Evolutionary conservation across 208 protist genomes (phyloP).

Genomic region (Blastocrithidia nonstop): DNA sequence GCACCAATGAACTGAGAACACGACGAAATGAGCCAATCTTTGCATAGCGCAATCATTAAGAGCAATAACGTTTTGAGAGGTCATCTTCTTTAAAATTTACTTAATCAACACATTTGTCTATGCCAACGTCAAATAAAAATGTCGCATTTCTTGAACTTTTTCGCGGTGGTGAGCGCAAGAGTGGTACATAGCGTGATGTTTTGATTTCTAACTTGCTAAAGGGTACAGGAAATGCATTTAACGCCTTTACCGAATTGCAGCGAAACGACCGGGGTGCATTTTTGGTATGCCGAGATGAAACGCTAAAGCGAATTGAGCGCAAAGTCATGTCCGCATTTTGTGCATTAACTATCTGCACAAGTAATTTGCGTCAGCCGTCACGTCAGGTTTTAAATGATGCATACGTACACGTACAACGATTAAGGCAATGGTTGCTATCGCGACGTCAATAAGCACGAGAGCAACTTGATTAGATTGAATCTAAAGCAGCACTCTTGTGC

Average conservation of each 20-base stretch:
- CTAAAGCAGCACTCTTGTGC: too few relatives aligned
- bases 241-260: slow-evolving; percentile 60
- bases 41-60: too few relatives aligned
- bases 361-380: slow-evolving; percentile 20
- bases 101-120: too few relatives aligned
- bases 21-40: too few relatives aligned
- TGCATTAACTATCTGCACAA: slow-evolving; percentile 46
- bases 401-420: slow-evolving; percentile 47
- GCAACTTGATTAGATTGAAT: slow-evolving; percentile 35
- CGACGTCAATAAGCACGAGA: slow-evolving; percentile 52
- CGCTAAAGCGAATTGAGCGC: slow-evolving; percentile 51
- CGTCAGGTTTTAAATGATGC: slow-evolving; percentile 25
- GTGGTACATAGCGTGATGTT: slow-evolving; percentile 53
- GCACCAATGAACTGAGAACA: too few relatives aligned
- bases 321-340: slow-evolving; percentile 75
- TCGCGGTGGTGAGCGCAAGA: slow-evolving; percentile 43
- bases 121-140: too few relatives aligned
- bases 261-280: slow-evolving; percentile 42
- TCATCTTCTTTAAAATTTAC: too few relatives aligned
- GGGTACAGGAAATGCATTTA: slow-evolving; percentile 50
- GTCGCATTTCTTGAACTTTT: too few relatives aligned
- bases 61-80: too few relatives aligned
- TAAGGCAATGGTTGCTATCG: slow-evolving; percentile 64
- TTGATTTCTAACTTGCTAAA: slow-evolving; percentile 74
- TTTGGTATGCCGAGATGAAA: slow-evolving; percentile 50